Conservation (phyloP, 805 yeast species). For the Candida tammaniensis region DNA sequence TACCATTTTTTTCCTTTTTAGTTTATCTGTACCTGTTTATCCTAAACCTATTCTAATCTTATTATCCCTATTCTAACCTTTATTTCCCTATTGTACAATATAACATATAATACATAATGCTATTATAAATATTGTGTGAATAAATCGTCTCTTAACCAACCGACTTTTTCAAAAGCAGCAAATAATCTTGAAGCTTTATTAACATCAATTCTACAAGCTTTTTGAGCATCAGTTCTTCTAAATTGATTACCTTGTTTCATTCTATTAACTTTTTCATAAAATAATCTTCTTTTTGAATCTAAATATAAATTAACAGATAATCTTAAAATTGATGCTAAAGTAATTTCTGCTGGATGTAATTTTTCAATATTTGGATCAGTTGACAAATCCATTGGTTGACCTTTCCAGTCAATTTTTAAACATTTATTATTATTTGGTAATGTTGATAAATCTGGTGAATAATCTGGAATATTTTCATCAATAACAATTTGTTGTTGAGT, state of each 20-base stretch:
- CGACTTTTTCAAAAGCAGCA: slow-evolving; percentile 87
- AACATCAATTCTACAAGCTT: slow-evolving; percentile 95
- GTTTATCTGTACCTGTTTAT: no score
- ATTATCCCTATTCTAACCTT: no score
- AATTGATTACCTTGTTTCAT: slow-evolving; percentile 69
- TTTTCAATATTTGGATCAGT: slow-evolving; percentile 68
- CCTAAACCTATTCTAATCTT: no score
- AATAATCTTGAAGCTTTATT: slow-evolving; percentile 90
- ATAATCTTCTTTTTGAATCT: slow-evolving; percentile 67
- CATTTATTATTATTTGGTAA: slow-evolving; percentile 69
- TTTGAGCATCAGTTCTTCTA: slow-evolving; percentile 96
- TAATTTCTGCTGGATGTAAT: slow-evolving; percentile 89
- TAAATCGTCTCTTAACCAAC: slow-evolving; percentile 81
- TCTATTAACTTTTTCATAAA: slow-evolving; percentile 83
- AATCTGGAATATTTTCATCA: slow-evolving; percentile 77
- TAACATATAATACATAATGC: not conserved
- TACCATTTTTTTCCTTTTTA: no score
- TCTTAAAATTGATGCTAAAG: slow-evolving; percentile 83
- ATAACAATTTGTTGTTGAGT: slow-evolving; percentile 48
- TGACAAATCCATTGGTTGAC: slow-evolving; percentile 90
- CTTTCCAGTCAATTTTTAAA: slow-evolving; percentile 94
- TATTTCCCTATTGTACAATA: slow-evolving; percentile 1
- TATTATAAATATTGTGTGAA: slow-evolving; percentile 39
- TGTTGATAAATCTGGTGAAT: slow-evolving; percentile 65
- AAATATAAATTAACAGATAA: slow-evolving; percentile 83